Conservation (phyloP, 1,139 yeast genomes). For the Magnusiomyces paraingens region DNA sequence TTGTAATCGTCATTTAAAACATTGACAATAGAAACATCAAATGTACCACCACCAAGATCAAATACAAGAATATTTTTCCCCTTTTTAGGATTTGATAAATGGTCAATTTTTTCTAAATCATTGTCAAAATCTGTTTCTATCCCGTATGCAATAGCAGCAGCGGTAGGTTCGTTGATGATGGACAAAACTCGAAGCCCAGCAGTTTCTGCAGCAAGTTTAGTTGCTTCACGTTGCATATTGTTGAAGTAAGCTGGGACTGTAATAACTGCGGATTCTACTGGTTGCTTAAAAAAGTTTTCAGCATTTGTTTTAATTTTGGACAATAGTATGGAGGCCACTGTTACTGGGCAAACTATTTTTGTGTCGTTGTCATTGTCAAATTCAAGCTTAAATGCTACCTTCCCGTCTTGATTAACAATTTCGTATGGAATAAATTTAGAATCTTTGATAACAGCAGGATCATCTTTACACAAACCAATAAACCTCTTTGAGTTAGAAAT, state of each 20-base stretch:
- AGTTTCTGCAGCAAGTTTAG: constrained; percentile 95
- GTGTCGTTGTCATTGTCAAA: constrained; percentile 60
- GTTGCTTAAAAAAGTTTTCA: constrained; percentile 81
- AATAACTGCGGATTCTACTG: constrained; percentile 89
- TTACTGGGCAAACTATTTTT: constrained; percentile 66
- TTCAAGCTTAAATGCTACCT: constrained; percentile 72
- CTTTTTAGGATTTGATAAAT: constrained; percentile 5
- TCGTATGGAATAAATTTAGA: constrained; percentile 73
- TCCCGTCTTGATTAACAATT: constrained; percentile 61
- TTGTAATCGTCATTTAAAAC: background rate
- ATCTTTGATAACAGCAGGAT: constrained; percentile 73
- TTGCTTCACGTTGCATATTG: constrained; percentile 98
- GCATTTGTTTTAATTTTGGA: constrained; percentile 91
- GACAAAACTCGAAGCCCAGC: constrained; percentile 91
- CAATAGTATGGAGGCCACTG: constrained; percentile 84
- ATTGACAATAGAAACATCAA: background rate
- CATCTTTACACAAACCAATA: constrained; percentile 71
- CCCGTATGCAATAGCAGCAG: constrained; percentile 97
- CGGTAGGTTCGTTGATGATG: constrained; percentile 96
- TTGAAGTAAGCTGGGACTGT: constrained; percentile 98
- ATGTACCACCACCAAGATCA: background rate
- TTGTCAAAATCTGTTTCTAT: background rate
- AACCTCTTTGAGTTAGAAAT: constrained; percentile 58
- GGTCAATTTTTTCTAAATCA: background rate
- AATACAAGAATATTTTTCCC: background rate